Evolutionary conservation across 345 rosid species (phyloP).

Genomic region (Lagerstroemia speciosa): DNA sequence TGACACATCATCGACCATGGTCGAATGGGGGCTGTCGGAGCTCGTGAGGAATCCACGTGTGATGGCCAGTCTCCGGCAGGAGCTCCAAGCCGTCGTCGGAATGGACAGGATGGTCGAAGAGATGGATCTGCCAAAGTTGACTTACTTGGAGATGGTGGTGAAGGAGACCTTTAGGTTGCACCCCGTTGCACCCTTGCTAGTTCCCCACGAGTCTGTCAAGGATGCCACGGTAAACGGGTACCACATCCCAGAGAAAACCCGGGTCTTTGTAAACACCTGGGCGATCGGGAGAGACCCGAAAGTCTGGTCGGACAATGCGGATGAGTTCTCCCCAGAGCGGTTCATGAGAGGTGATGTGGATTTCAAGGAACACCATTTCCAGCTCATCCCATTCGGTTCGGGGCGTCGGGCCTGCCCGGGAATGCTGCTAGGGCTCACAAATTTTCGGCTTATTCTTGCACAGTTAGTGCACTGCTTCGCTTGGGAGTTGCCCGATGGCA

Average conservation of each 20-base stretch:
- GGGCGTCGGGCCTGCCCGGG: conserved; percentile 5
- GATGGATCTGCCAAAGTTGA: neutral
- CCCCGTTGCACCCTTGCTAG: conserved; percentile 2
- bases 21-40: conserved; percentile 28
- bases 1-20: conserved; percentile 10
- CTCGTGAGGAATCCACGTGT: conserved; percentile 15
- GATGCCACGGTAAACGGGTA: conserved; percentile 5
- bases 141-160: conserved; percentile 18
- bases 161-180: conserved; percentile 9
- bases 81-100: conserved; percentile 17
- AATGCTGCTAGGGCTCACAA: neutral
- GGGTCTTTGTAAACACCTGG: conserved; percentile 3
- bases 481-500: conserved; percentile 4
- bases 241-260: neutral
- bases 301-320: conserved; percentile 1
- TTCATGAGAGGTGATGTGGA: neutral
- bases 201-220: conserved; percentile 9
- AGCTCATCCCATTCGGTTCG: conserved; percentile 5
- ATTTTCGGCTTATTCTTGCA: neutral
- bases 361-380: neutral
- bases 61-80: conserved; percentile 16
- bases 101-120: conserved; percentile 18
- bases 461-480: conserved; percentile 8
- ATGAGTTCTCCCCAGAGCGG: conserved; percentile 8
- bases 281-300: conserved; percentile 4